Conservation (phyloP, 371 early-diverging fungal species). For the Haplosporangium sp. region DNA sequence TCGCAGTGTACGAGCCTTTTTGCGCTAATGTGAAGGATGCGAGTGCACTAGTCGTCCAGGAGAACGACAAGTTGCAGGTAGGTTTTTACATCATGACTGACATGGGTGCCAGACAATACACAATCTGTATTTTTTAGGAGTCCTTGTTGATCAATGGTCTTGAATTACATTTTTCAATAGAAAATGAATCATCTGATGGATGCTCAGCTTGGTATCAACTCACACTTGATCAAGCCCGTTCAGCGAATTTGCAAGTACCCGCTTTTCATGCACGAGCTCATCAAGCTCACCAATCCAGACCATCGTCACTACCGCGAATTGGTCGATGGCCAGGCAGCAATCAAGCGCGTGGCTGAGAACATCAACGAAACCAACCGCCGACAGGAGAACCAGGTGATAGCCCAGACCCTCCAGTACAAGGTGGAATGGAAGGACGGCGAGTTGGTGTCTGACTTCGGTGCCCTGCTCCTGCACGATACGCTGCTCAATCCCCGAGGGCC, state of each 20-base stretch:
- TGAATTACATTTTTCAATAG: slow-evolving; percentile 22
- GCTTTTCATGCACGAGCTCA: slow-evolving; percentile 85
- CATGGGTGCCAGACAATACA: neutral
- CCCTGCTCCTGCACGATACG: slow-evolving; percentile 82
- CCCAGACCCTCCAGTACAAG: slow-evolving; percentile 80
- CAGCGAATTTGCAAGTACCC: slow-evolving; percentile 98
- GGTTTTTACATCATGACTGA: neutral
- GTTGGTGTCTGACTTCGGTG: slow-evolving; percentile 75
- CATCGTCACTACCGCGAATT: slow-evolving; percentile 83
- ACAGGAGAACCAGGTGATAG: slow-evolving; percentile 85
- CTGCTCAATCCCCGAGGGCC: slow-evolving; percentile 81
- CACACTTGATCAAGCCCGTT: slow-evolving; percentile 94
- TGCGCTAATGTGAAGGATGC: slow-evolving; percentile 92
- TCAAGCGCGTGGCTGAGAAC: slow-evolving; percentile 86
- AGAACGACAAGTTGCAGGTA: slow-evolving; percentile 60
- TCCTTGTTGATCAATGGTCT: neutral
- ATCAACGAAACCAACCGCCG: slow-evolving; percentile 92
- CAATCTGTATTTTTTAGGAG: neutral
- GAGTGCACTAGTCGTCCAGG: slow-evolving; percentile 62
- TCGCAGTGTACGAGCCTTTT: slow-evolving; percentile 92
- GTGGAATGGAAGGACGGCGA: slow-evolving; percentile 88
- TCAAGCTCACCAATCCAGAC: slow-evolving; percentile 75
- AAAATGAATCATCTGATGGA: slow-evolving; percentile 77
- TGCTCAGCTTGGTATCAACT: slow-evolving; percentile 86
- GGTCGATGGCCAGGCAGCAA: slow-evolving; percentile 76